phyloP scores from a whole-genome alignment of 345 rosid species.

The Hirschfeldia incana region DNA sequence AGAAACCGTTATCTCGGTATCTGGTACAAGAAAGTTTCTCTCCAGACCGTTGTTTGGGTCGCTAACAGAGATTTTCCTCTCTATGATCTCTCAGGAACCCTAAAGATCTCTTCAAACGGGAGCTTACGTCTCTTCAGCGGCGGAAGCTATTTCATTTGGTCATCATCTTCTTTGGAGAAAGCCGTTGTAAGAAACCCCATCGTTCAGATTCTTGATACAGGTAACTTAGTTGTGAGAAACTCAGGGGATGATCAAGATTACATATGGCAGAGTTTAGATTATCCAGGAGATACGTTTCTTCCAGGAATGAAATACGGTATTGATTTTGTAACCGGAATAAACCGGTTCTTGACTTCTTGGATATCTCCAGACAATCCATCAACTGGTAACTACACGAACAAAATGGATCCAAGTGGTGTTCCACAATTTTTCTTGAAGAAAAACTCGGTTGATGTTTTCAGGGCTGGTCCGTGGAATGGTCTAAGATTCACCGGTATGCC shows the following conservation, averaged over 20 bases:
- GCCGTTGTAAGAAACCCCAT: conserved; percentile 35
- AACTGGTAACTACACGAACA: conserved; percentile 58
- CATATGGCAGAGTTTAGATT: conserved; percentile 88
- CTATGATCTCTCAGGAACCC: conserved; percentile 51
- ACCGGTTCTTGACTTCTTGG: conserved; percentile 71
- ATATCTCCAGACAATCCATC: conserved; percentile 62
- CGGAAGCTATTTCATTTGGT: conserved; percentile 49
- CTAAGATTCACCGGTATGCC: conserved; percentile 43
- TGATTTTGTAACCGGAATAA: conserved; percentile 49
- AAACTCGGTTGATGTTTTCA: conserved; percentile 29
- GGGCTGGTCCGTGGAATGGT: conserved; percentile 89
- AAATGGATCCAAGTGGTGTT: conserved; percentile 59
- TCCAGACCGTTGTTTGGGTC: conserved; percentile 45
- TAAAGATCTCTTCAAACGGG: conserved; percentile 46
- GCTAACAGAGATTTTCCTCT: conserved; percentile 84
- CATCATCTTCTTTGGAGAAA: conserved; percentile 39
- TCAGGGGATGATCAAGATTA: conserved; percentile 33
- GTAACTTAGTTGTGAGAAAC: conserved; percentile 70
- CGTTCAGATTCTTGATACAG: conserved; percentile 63
- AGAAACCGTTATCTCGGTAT: conserved; percentile 38
- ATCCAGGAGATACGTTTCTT: conserved; percentile 73
- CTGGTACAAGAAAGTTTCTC: conserved; percentile 40
- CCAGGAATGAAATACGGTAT: conserved; percentile 82
- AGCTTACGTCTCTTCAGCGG: conserved; percentile 42
- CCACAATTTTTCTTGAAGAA: conserved; percentile 64